Evolutionary conservation across 768 basidiomycete species (phyloP).

Genomic region (Russula compacta): DNA sequence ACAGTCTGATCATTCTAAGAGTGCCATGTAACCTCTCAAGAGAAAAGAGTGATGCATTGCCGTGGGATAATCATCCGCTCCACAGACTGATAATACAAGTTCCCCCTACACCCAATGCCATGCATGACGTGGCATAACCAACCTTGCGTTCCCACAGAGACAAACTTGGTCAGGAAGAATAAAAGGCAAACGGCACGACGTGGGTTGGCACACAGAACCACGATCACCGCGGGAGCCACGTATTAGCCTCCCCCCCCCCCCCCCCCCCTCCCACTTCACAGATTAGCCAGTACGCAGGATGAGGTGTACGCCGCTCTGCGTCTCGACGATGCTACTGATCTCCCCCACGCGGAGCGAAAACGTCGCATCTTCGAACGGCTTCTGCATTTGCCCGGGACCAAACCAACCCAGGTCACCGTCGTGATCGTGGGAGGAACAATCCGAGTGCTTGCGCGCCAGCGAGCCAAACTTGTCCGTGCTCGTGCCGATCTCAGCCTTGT

Average conservation of each 20-base stretch:
- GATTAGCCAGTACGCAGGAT: constrained; percentile 75
- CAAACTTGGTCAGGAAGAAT: too few relatives aligned
- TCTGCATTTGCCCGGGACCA: constrained; percentile 86
- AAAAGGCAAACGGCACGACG: background rate
- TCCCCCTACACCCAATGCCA: background rate
- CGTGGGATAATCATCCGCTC: background rate
- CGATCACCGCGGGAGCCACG: too few relatives aligned
- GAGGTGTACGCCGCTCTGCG: constrained; percentile 93
- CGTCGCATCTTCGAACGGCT: constrained; percentile 88
- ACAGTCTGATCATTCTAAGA: too few relatives aligned
- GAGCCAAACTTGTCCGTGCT: constrained; percentile 54
- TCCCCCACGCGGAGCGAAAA: constrained; percentile 62
- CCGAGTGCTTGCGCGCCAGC: constrained; percentile 70
- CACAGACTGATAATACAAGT: background rate
- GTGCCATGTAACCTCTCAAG: too few relatives aligned
- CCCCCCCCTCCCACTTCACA: background rate
- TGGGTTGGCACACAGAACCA: background rate
- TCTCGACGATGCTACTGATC: constrained; percentile 74
- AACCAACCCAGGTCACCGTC: constrained; percentile 89
- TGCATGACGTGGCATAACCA: background rate
- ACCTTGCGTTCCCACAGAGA: background rate
- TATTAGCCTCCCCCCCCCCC: too few relatives aligned
- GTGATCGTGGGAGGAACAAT: constrained; percentile 79
- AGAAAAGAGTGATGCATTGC: background rate
- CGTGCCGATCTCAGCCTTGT: constrained; percentile 52